Base-by-base conservation (phyloP, 164 flowering plant species). In the Vitis amurensis region DNA sequence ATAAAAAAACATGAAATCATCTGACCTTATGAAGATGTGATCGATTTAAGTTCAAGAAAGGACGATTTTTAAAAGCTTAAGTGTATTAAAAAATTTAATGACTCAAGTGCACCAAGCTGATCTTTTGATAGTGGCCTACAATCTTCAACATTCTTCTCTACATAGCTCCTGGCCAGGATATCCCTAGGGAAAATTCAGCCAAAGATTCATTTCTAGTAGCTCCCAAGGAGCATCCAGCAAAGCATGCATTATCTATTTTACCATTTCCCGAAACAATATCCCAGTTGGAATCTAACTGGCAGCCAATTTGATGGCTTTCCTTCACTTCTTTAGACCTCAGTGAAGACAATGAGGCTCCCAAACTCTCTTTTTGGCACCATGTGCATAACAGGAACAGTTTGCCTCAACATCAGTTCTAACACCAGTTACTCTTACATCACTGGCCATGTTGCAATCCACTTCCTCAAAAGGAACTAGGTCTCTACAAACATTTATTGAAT, bases 271-370 rank as follows among this genome's bases (percentile, higher is more conserved):
- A 59, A 68, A 27, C 69, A 52, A 63, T 59, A 77, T 66, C 74
- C 61, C 71, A 13, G 50, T 49, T 29, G 68, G 78, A 78, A 79
- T 71, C 81, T 49, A 66, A 63, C 11, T 75, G 68, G 66, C 83
- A 79, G 58, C 77, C 84, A 71, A 16, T 23, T 62, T 55, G 66
- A 76, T 83, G 89, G 66, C 83, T 71, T 50, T 92, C 97, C 74
- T 87, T 93, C 29, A 90, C 89, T 75, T 83, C 90, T 78, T 93
- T 93, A 6, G 94, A 86, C 74, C 86, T 89, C 68, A 91, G 68
- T 4, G 97, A 91, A 50, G 94, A 87, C 55, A 60, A 63, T 14
- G 92, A 86, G 51, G 95, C 76, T 81, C 88, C 95, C 98, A 91
- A 56, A 66, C 64, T 73, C 84, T 83, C 76, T 75, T 85, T 71